phyloP scores from a whole-genome alignment of 2,329 filamentous ascomycete genomes.

The Botrytis cinerea region DNA sequence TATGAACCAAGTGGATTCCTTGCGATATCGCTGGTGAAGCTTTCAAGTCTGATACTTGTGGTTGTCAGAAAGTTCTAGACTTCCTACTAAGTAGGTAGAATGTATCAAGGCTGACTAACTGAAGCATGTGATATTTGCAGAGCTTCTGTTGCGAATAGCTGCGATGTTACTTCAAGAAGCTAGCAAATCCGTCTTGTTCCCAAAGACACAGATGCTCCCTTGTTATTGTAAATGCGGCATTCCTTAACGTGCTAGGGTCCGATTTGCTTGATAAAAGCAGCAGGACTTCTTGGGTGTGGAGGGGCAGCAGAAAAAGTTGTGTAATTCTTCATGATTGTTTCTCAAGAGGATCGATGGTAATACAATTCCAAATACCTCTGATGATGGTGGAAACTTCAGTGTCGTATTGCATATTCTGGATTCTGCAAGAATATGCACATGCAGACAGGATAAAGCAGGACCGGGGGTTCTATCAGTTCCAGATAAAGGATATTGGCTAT shows the following conservation, averaged over 20 bases:
- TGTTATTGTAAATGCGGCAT: background rate
- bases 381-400: background rate
- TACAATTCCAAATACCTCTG: background rate
- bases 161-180: background rate
- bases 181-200: background rate
- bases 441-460: background rate
- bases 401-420: background rate
- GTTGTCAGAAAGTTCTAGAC: background rate
- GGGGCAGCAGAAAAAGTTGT: background rate
- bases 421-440: background rate
- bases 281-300: conserved; percentile 1
- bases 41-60: background rate
- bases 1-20: conserved; percentile 3
- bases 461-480: background rate
- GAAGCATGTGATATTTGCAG: background rate
- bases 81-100: background rate
- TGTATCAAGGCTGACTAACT: background rate
- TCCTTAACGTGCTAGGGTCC: background rate
- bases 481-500: background rate
- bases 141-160: background rate
- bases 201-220: background rate
- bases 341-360: background rate
- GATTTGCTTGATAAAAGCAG: background rate
- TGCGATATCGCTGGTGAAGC: background rate
- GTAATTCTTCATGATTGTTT: background rate